phyloP scores from a whole-genome alignment of 441 rosid species.

The Euphorbia celastroides region DNA sequence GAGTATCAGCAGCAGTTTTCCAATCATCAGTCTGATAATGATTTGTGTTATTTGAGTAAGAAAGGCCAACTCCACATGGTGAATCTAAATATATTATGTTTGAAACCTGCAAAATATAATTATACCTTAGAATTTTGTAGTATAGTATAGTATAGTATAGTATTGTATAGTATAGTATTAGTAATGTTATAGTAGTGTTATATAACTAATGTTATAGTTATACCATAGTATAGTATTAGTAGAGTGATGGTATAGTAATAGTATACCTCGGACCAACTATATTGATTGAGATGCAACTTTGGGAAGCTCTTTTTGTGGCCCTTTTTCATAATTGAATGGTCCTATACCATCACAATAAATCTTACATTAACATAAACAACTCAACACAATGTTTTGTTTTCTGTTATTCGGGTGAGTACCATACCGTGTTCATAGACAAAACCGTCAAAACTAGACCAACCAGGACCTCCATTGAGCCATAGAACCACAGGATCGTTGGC shows the following conservation, averaged over 20 bases:
- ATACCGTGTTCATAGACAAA: constrained; percentile 16
- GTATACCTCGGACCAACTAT: constrained; percentile 14
- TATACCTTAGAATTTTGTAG: no score
- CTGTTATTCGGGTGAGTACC: no score
- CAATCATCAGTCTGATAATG: constrained; percentile 36
- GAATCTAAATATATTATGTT: constrained; percentile 56
- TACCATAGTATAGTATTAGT: no score
- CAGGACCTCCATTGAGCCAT: constrained; percentile 12
- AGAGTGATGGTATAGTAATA: no score
- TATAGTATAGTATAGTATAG: no score
- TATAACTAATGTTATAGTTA: no score
- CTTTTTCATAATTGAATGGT: constrained; percentile 15
- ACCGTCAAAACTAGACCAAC: constrained; percentile 5
- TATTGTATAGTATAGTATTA: no score
- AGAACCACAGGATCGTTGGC: background rate
- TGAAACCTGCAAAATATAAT: constrained; percentile 31
- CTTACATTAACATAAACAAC: background rate
- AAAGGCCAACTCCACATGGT: constrained; percentile 55
- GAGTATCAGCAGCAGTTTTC: constrained; percentile 42
- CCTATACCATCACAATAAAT: background rate
- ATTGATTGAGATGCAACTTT: constrained; percentile 15
- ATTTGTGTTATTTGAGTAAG: constrained; percentile 29
- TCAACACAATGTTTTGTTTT: background rate
- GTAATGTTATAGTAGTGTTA: no score
- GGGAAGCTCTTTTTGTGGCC: constrained; percentile 5